A percentile compares a stretch with the other conserved stretches of the same genome.
Evolutionary conservation across 108 stramenopile species (phyloP).

Genomic region (Nitzschia putrida): DNA sequence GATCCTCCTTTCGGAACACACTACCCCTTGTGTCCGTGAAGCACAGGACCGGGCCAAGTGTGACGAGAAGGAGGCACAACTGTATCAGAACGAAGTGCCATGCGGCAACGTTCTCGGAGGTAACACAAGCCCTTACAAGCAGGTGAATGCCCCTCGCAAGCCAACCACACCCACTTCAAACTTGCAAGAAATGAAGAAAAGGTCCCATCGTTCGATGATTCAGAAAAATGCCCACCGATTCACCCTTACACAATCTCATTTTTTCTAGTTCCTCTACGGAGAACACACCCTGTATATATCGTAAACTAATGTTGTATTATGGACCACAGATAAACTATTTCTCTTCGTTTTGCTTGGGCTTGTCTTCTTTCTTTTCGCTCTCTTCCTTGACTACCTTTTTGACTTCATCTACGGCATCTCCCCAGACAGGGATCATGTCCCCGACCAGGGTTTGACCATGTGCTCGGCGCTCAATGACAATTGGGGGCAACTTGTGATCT

Average conservation of each 20-base stretch:
- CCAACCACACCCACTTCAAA: too few relatives aligned
- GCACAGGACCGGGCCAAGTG: neutral
- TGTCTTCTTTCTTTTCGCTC: neutral
- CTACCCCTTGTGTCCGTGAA: slow-evolving; percentile 2
- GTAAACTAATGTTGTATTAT: neutral
- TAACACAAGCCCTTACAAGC: neutral
- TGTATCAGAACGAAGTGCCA: slow-evolving; percentile 1
- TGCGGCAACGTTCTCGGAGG: neutral
- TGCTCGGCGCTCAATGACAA: slow-evolving; percentile 29
- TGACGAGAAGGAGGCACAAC: neutral
- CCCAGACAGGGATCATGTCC: slow-evolving; percentile 58
- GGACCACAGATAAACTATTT: neutral
- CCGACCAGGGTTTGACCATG: slow-evolving; percentile 58
- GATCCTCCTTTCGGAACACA: neutral
- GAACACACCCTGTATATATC: too few relatives aligned
- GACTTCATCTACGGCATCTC: slow-evolving; percentile 23
- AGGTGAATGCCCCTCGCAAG: neutral
- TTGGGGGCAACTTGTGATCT: neutral
- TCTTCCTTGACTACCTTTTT: slow-evolving; percentile 1
- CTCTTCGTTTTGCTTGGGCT: neutral
- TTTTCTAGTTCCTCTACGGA: too few relatives aligned
- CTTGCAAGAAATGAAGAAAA: too few relatives aligned
- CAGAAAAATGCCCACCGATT: too few relatives aligned
- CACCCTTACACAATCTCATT: too few relatives aligned
- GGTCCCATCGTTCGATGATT: too few relatives aligned